These are phyloP conservation scores for Populus hybrid DNA, from an alignment of 441 rosid species.

Conservation along the genomic window DNA sequence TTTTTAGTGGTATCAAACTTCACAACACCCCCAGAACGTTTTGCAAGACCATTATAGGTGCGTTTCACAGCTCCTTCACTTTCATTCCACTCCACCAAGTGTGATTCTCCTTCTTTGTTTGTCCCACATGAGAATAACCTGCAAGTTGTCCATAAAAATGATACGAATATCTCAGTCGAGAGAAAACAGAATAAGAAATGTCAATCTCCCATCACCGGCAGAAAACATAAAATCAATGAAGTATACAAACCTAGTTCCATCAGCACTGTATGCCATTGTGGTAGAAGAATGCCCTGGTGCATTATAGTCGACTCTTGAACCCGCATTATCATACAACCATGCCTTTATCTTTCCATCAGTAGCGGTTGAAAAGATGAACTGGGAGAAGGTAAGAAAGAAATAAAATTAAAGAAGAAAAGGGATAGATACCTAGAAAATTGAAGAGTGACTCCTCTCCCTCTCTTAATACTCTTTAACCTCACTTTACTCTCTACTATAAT, in stretches of 20 bases:
- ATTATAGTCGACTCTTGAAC: conserved; percentile 81
- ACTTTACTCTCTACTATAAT: neutral
- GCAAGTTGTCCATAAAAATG: conserved; percentile 13
- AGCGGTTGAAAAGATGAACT: conserved; percentile 83
- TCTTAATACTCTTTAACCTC: neutral
- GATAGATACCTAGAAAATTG: neutral
- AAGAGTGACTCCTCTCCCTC: neutral
- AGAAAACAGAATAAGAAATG: conserved; percentile 7
- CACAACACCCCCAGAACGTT: conserved; percentile 58
- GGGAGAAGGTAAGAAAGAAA: conserved; percentile 14
- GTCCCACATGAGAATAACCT: conserved; percentile 85
- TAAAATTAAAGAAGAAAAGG: neutral
- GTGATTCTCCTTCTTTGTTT: conserved; percentile 71
- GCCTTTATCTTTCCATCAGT: conserved; percentile 85
- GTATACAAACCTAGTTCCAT: conserved; percentile 64
- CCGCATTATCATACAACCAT: conserved; percentile 67
- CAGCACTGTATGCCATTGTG: conserved; percentile 75
- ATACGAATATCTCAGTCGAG: conserved; percentile 11
- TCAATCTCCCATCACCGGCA: conserved; percentile 1
- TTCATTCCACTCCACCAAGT: conserved; percentile 87
- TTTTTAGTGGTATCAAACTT: conserved; percentile 79
- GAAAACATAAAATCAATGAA: conserved; percentile 8
- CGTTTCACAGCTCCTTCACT: conserved; percentile 77
- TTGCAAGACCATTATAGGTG: conserved; percentile 61
- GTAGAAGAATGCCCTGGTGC: conserved; percentile 77